Conservation (phyloP, 2,329 filamentous ascomycete species). For the Fusarium sp. region DNA sequence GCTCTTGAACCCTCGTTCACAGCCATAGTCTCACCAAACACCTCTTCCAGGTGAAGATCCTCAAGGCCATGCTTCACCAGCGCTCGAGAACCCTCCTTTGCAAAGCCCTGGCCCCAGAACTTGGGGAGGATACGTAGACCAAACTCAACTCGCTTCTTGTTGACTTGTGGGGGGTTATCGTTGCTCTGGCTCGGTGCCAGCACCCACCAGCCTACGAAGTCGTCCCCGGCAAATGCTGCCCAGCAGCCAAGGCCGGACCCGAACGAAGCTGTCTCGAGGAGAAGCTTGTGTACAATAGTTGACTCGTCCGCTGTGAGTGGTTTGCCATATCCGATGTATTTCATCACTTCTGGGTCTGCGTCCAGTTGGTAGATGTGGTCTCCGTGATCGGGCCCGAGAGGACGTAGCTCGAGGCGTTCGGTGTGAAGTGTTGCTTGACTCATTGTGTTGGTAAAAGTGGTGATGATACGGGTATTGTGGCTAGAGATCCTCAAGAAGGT, state of each 20-base stretch:
- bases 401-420: slow-evolving; percentile 35
- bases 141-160: slow-evolving; percentile 43
- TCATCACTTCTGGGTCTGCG: slow-evolving; percentile 41
- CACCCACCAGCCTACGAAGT: slow-evolving; percentile 52
- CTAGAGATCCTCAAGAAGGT: background rate
- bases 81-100: slow-evolving; percentile 50
- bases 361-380: slow-evolving; percentile 42
- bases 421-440: slow-evolving; percentile 39
- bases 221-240: slow-evolving; percentile 40
- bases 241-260: slow-evolving; percentile 43
- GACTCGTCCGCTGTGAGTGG: slow-evolving; percentile 39
- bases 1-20: slow-evolving; percentile 49
- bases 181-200: slow-evolving; percentile 43
- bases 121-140: slow-evolving; percentile 48
- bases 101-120: slow-evolving; percentile 51
- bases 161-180: slow-evolving; percentile 20
- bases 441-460: slow-evolving; percentile 23
- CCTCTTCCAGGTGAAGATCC: slow-evolving; percentile 44
- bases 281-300: slow-evolving; percentile 41
- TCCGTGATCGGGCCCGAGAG: slow-evolving; percentile 35
- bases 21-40: slow-evolving; percentile 51
- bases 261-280: slow-evolving; percentile 41
- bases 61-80: slow-evolving; percentile 50
- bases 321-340: slow-evolving; percentile 44
- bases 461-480: background rate